Evolutionary conservation across 148 eudicot species (phyloP).

Genomic region (Camellia granthamiana): DNA sequence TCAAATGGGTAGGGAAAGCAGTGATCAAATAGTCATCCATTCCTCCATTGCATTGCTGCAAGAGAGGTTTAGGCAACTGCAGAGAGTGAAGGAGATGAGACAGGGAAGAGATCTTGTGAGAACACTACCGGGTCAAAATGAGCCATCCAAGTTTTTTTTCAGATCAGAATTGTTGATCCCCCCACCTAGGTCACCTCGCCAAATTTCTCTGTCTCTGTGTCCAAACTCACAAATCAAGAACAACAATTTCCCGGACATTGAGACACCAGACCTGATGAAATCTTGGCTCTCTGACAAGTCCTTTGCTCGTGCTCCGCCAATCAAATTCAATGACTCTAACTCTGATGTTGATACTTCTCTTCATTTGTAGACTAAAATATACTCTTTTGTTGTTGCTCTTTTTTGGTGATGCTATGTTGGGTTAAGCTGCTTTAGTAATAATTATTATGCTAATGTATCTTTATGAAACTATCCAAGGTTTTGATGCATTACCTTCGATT

Average conservation of each 20-base stretch:
- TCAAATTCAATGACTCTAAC: slow-evolving; percentile 25
- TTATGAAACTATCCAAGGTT: no score
- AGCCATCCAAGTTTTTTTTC: slow-evolving; percentile 25
- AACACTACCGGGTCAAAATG: slow-evolving; percentile 18
- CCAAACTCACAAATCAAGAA: slow-evolving; percentile 25
- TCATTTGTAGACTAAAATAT: slow-evolving; percentile 50
- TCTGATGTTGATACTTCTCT: slow-evolving; percentile 93
- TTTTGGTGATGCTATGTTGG: not conserved
- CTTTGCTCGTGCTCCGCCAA: not conserved
- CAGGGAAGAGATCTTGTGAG: slow-evolving; percentile 52
- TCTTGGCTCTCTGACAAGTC: slow-evolving; percentile 22
- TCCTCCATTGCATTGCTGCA: slow-evolving; percentile 69
- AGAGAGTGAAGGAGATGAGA: slow-evolving; percentile 72
- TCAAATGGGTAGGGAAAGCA: slow-evolving; percentile 31
- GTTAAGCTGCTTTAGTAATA: no score
- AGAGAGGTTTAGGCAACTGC: slow-evolving; percentile 71
- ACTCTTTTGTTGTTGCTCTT: not conserved
- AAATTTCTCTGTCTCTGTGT: slow-evolving; percentile 38
- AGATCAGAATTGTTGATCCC: slow-evolving; percentile 23
- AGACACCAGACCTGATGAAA: slow-evolving; percentile 5
- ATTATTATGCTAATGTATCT: no score
- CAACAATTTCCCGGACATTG: not conserved
- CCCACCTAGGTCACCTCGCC: slow-evolving; percentile 11
- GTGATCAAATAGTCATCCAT: slow-evolving; percentile 35
- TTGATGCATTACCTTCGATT: no score